phyloP scores from a whole-genome alignment of 768 basidiomycete genomes.

The Panaeolus cyanescens region DNA sequence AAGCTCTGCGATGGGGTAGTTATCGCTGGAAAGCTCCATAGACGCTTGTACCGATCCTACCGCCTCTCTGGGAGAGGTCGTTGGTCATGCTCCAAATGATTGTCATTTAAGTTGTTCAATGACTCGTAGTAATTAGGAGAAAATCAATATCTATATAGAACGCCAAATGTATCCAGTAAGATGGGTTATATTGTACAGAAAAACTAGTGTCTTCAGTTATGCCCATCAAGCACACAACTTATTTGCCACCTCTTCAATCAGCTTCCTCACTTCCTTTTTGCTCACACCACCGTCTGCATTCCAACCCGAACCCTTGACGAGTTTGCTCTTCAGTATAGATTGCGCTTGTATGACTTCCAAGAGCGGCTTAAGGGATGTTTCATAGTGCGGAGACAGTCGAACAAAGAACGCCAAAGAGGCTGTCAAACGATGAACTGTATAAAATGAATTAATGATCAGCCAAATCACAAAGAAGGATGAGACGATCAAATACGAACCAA shows the following conservation, averaged over 20 bases:
- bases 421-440: constrained; percentile 75
- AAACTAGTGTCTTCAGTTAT: too few relatives aligned
- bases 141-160: not conserved
- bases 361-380: constrained; percentile 51
- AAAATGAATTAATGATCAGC: constrained; percentile 3
- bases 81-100: not conserved
- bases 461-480: not conserved
- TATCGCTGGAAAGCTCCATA: not conserved
- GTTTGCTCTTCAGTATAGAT: constrained; percentile 57
- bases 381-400: constrained; percentile 72
- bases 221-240: constrained; percentile 41
- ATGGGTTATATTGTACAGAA: not conserved
- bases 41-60: not conserved
- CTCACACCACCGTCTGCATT: constrained; percentile 49
- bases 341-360: constrained; percentile 72
- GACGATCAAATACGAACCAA: constrained; percentile 54
- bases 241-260: constrained; percentile 65
- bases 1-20: not conserved
- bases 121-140: too few relatives aligned
- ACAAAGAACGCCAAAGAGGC: constrained; percentile 79
- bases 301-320: constrained; percentile 47
- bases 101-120: too few relatives aligned
- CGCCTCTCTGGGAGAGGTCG: not conserved
- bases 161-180: too few relatives aligned
- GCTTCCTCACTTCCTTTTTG: constrained; percentile 66